phyloP scores from a whole-genome alignment of 176 grass and related monocot genomes.

The Panicum miliaceum region DNA sequence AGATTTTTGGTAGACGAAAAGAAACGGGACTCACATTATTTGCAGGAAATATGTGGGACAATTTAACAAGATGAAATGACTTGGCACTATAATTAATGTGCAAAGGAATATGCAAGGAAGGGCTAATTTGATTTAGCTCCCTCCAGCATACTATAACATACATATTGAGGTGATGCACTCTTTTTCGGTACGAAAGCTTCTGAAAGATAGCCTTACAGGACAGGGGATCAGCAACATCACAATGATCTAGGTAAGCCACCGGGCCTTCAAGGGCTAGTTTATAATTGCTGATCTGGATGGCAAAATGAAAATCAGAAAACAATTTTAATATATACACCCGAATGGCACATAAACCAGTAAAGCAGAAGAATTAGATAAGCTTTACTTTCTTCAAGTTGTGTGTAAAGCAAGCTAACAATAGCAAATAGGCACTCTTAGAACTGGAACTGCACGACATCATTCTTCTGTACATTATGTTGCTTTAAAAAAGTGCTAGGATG shows the following conservation, averaged over 20 bases:
- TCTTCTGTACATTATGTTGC: neutral
- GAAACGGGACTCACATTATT: conserved; percentile 52
- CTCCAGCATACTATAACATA: conserved; percentile 71
- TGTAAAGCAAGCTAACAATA: conserved; percentile 18
- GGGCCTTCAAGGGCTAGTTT: conserved; percentile 85
- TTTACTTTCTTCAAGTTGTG: conserved; percentile 16
- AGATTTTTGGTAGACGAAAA: conserved; percentile 5
- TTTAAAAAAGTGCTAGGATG: neutral
- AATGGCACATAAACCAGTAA: conserved; percentile 6
- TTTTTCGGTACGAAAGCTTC: conserved; percentile 52
- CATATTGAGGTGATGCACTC: conserved; percentile 51
- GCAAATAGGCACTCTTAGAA: neutral
- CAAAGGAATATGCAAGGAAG: conserved; percentile 55
- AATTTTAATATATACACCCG: neutral
- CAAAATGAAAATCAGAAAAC: conserved; percentile 36
- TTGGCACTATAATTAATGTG: conserved; percentile 40
- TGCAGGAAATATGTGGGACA: conserved; percentile 80
- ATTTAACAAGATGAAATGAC: conserved; percentile 67
- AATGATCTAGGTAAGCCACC: conserved; percentile 53
- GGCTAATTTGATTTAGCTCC: conserved; percentile 49
- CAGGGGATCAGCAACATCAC: conserved; percentile 57
- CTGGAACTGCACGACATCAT: conserved; percentile 3
- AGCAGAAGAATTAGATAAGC: neutral
- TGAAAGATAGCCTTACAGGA: conserved; percentile 76
- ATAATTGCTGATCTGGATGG: conserved; percentile 66